Percentiles rank a stretch among this genome's conserved stretches.
These are phyloP conservation scores for Candida chauliodis DNA, from an alignment of 805 yeast genomes.

Conservation along the genomic window DNA sequence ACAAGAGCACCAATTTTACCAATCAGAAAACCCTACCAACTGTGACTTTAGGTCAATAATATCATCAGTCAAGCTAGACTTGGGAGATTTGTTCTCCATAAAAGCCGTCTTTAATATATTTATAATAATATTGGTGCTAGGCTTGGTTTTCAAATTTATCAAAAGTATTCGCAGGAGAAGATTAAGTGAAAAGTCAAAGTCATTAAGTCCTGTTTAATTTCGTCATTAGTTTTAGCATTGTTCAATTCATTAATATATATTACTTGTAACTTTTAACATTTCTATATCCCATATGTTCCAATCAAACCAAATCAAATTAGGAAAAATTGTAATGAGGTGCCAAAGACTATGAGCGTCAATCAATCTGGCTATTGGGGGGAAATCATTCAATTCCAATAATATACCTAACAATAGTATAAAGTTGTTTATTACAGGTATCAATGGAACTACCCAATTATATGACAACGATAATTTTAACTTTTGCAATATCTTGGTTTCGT, in stretches of 20 bases:
- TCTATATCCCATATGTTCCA: slow-evolving; percentile 50
- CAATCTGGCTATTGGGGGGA: slow-evolving; percentile 26
- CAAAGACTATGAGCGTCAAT: slow-evolving; percentile 89
- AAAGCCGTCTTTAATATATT: slow-evolving; percentile 2
- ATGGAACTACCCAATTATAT: slow-evolving; percentile 27
- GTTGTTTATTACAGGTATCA: slow-evolving; percentile 33
- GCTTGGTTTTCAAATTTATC: slow-evolving; percentile 2
- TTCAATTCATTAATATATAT: not conserved
- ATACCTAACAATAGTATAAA: slow-evolving; percentile 29
- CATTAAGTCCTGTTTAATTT: slow-evolving; percentile 1
- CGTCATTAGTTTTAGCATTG: not conserved
- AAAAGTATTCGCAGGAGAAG: slow-evolving; percentile 6
- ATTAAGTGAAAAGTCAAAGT: slow-evolving; percentile 5
- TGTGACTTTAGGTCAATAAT: slow-evolving; percentile 1
- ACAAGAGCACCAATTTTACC: slow-evolving; percentile 11
- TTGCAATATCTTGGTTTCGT: slow-evolving; percentile 31
- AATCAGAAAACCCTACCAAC: slow-evolving; percentile 3
- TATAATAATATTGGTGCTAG: not conserved
- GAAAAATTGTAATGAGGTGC: slow-evolving; percentile 87
- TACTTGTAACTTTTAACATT: slow-evolving; percentile 18
- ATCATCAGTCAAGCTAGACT: not conserved
- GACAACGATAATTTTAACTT: slow-evolving; percentile 28
- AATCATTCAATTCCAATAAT: slow-evolving; percentile 33
- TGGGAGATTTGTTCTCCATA: not conserved
- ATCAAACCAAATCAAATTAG: slow-evolving; percentile 70